Conservation (phyloP, 805 yeast genomes). For the Kuraishia ogatae region DNA sequence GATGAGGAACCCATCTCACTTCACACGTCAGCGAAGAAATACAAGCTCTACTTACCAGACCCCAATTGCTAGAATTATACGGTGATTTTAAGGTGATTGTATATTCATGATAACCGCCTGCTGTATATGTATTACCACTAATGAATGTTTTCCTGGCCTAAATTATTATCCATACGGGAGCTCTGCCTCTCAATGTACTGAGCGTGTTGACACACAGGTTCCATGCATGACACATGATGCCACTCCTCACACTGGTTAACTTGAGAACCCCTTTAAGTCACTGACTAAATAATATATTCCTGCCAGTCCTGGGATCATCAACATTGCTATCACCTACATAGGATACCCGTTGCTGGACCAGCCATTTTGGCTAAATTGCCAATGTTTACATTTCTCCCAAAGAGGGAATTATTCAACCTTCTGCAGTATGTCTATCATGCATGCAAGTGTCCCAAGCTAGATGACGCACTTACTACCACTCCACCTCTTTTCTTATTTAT, state of each 20-base stretch:
- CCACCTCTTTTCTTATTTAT: conserved; percentile 3
- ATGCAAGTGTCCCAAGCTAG: neutral
- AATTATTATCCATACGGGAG: too few species aligned
- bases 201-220: too few species aligned
- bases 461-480: neutral
- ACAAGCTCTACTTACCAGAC: conserved; percentile 1
- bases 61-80: neutral
- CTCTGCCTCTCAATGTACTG: too few species aligned
- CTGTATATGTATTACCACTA: neutral
- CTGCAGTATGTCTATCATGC: neutral
- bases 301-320: neutral
- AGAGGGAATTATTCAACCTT: conserved; percentile 4
- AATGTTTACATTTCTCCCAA: conserved; percentile 7
- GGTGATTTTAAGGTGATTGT: neutral
- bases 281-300: too few species aligned
- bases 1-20: neutral
- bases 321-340: neutral
- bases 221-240: too few species aligned
- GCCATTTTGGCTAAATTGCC: neutral
- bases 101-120: neutral
- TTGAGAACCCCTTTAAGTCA: too few species aligned
- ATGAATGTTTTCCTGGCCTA: neutral
- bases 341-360: neutral
- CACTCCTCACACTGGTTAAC: too few species aligned
- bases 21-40: neutral